Evolutionary conservation across 169 alveolate genomes (phyloP).

Genomic region (Ichthyophthirius multifiliis): DNA sequence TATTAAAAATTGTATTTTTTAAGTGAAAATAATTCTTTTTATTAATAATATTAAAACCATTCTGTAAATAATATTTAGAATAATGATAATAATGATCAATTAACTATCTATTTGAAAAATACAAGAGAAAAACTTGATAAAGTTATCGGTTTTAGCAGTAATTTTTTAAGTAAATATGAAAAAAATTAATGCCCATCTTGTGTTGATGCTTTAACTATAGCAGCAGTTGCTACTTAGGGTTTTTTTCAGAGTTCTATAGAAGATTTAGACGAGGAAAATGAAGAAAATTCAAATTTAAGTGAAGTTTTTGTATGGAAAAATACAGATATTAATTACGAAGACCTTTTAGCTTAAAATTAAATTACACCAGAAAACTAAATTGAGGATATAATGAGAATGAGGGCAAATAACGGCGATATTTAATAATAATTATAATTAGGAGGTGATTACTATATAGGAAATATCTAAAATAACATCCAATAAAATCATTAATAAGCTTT

Average conservation of each 20-base stretch:
- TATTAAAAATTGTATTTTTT: neutral
- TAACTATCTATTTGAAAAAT: too few species aligned
- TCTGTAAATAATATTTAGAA: too few species aligned
- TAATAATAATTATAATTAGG: neutral
- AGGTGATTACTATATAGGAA: neutral
- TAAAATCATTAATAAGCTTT: conserved; percentile 7
- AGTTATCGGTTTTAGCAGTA: neutral
- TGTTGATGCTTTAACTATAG: neutral
- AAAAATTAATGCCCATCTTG: neutral
- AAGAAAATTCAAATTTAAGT: neutral
- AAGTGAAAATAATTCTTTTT: too few species aligned
- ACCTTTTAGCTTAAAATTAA: neutral
- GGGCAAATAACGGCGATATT: neutral
- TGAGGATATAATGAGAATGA: neutral
- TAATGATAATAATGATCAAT: too few species aligned
- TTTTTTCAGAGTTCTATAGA: neutral
- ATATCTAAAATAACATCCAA: neutral
- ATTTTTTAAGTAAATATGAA: neutral
- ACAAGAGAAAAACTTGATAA: neutral
- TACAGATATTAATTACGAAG: neutral
- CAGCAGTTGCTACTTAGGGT: neutral
- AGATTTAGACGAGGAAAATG: neutral
- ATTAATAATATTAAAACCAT: too few species aligned
- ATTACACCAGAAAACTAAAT: neutral
- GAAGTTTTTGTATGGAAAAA: neutral